These are phyloP conservation scores for Pugionium cornutum DNA, from an alignment of 345 rosid genomes.

Conservation along the genomic window DNA sequence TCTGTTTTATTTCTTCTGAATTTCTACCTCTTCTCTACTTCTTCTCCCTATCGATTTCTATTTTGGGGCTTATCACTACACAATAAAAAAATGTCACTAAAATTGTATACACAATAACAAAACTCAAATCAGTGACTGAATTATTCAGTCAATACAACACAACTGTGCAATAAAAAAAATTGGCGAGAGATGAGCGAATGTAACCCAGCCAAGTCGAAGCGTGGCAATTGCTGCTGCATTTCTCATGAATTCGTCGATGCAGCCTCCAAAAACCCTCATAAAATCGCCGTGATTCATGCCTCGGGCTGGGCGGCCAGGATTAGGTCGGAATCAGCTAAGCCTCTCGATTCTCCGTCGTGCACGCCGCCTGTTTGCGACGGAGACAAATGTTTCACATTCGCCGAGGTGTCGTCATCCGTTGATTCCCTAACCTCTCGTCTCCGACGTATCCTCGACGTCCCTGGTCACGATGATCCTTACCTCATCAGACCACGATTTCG, in stretches of 20 bases:
- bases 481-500: slow-evolving; percentile 41
- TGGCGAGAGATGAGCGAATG: slow-evolving; percentile 8
- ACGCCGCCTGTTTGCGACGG: slow-evolving; percentile 53
- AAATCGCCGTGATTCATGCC: slow-evolving; percentile 63
- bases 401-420: slow-evolving; percentile 52
- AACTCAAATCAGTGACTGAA: too few relatives aligned
- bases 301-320: slow-evolving; percentile 28
- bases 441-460: slow-evolving; percentile 47
- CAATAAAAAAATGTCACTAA: too few relatives aligned
- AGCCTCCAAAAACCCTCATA: slow-evolving; percentile 49
- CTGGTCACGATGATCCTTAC: slow-evolving; percentile 42
- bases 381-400: slow-evolving; percentile 64
- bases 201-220: slow-evolving; percentile 13
- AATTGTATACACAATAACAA: too few relatives aligned
- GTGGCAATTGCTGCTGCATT: slow-evolving; percentile 56
- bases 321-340: slow-evolving; percentile 27
- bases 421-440: slow-evolving; percentile 59
- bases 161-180: not conserved
- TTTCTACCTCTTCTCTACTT: too few relatives aligned
- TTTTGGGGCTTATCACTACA: too few relatives aligned
- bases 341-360: slow-evolving; percentile 14
- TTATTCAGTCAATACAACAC: not conserved
- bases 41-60: too few relatives aligned
- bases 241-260: slow-evolving; percentile 58
- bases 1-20: too few relatives aligned